Evolutionary conservation across 805 yeast species (phyloP).

Genomic region (Starmerella vaccinii): DNA sequence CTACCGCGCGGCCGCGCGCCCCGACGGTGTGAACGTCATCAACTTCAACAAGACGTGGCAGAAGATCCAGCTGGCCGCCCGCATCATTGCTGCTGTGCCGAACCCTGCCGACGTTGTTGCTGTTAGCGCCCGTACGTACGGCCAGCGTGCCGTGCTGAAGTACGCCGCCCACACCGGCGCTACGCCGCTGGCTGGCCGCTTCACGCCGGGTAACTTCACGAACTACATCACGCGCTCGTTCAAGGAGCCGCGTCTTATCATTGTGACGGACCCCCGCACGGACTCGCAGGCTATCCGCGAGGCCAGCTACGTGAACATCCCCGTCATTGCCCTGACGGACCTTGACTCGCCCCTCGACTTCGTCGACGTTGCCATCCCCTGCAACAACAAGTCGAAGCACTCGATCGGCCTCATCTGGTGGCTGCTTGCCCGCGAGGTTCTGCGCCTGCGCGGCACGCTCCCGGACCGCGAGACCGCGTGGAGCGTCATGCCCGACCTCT

Average conservation of each 20-base stretch:
- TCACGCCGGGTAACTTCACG: slow-evolving; percentile 99
- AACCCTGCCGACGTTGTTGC: slow-evolving; percentile 97
- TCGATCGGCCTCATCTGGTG: slow-evolving; percentile 99
- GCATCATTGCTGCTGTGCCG: slow-evolving; percentile 99
- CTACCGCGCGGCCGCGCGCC: slow-evolving; percentile 23
- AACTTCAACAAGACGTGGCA: slow-evolving; percentile 99
- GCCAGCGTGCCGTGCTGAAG: slow-evolving; percentile 99
- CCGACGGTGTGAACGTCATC: slow-evolving; percentile 69
- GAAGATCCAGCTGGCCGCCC: slow-evolving; percentile 98
- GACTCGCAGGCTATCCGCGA: slow-evolving; percentile 99
- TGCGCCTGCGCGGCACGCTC: slow-evolving; percentile 95
- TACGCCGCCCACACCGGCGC: slow-evolving; percentile 99
- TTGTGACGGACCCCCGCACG: slow-evolving; percentile 99
- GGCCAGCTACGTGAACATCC: slow-evolving; percentile 99
- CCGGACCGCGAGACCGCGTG: slow-evolving; percentile 95
- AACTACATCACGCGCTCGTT: slow-evolving; percentile 99
- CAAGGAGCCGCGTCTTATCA: slow-evolving; percentile 99
- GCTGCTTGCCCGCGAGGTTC: slow-evolving; percentile 97
- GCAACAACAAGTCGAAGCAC: slow-evolving; percentile 99
- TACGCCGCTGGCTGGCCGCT: slow-evolving; percentile 99
- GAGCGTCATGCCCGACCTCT: slow-evolving; percentile 99
- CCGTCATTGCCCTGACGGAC: slow-evolving; percentile 98
- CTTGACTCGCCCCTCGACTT: slow-evolving; percentile 98
- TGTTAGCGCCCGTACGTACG: slow-evolving; percentile 97
- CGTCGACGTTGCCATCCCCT: slow-evolving; percentile 99